Evolutionary conservation across 2,329 filamentous ascomycete species (phyloP).

Genomic region (Triangularia verruculosa): DNA sequence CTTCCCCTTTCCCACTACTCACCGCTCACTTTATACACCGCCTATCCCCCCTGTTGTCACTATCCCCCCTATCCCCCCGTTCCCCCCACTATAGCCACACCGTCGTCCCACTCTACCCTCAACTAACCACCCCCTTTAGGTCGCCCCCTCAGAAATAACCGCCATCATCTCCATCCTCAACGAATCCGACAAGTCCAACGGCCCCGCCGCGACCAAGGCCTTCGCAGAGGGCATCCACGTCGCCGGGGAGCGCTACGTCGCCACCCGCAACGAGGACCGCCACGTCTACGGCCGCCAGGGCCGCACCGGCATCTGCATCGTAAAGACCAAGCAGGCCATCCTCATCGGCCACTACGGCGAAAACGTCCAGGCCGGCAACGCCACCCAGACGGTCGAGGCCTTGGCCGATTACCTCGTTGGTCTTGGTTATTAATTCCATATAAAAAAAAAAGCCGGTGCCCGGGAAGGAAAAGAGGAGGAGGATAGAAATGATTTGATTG

Average conservation of each 20-base stretch:
- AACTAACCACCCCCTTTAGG: conserved; percentile 33
- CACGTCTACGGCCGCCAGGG: conserved; percentile 85
- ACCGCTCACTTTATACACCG: neutral
- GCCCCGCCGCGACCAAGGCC: conserved; percentile 59
- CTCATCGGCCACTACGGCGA: conserved; percentile 86
- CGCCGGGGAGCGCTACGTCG: conserved; percentile 73
- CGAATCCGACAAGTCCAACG: conserved; percentile 31
- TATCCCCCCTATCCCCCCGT: neutral
- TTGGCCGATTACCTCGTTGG: conserved; percentile 85
- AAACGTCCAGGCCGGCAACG: conserved; percentile 67
- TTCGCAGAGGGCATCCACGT: conserved; percentile 73
- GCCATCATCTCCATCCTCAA: conserved; percentile 51
- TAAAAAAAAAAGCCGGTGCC: no score
- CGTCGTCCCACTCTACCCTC: neutral
- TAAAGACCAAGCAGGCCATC: conserved; percentile 85
- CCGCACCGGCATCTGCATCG: conserved; percentile 75
- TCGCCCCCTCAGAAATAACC: conserved; percentile 60
- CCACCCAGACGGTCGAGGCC: conserved; percentile 74
- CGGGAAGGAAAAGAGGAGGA: neutral
- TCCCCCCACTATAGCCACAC: neutral
- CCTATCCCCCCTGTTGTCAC: neutral
- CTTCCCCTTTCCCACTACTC: neutral
- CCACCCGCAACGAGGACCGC: conserved; percentile 71
- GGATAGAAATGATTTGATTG: no score
- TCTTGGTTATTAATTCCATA: conserved; percentile 73